These are phyloP conservation scores for Bruguiera gymnorhiza DNA, from an alignment of 345 rosid species.

Conservation along the genomic window DNA sequence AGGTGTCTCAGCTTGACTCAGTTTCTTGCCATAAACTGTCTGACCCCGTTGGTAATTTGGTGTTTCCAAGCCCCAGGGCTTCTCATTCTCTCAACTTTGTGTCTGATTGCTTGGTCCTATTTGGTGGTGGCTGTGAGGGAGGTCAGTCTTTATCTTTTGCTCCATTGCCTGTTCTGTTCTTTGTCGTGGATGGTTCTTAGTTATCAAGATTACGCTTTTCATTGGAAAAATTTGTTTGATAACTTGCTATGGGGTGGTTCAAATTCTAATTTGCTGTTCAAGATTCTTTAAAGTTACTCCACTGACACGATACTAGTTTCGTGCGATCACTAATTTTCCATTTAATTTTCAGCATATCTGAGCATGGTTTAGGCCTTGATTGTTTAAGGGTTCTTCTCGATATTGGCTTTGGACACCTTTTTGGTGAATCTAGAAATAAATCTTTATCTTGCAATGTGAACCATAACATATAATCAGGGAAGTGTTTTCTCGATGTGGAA, in stretches of 20 bases:
- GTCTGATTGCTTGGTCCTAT: slow-evolving; percentile 74
- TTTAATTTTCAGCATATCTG: no score
- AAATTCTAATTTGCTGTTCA: background rate
- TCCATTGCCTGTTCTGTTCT: background rate
- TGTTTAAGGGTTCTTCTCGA: no score
- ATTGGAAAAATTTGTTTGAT: background rate
- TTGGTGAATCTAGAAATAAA: no score
- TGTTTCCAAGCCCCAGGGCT: slow-evolving; percentile 71
- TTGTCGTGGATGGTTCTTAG: background rate
- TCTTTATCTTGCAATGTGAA: no score
- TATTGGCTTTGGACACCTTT: no score
- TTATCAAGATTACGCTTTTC: no score
- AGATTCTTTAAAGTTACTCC: background rate
- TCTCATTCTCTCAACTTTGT: slow-evolving; percentile 94
- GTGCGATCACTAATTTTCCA: no score
- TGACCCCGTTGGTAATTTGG: slow-evolving; percentile 34
- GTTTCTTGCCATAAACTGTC: slow-evolving; percentile 54
- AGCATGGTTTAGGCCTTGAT: no score
- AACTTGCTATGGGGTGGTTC: background rate
- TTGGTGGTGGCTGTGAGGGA: slow-evolving; percentile 97
- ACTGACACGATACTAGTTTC: background rate
- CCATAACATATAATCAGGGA: no score
- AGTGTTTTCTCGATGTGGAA: no score
- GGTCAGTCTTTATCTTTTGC: slow-evolving; percentile 40
- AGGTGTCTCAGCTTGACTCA: slow-evolving; percentile 54